Base-by-base conservation (phyloP, 371 early-diverging fungal genomes). In the Basidiobolus meristosporus region DNA sequence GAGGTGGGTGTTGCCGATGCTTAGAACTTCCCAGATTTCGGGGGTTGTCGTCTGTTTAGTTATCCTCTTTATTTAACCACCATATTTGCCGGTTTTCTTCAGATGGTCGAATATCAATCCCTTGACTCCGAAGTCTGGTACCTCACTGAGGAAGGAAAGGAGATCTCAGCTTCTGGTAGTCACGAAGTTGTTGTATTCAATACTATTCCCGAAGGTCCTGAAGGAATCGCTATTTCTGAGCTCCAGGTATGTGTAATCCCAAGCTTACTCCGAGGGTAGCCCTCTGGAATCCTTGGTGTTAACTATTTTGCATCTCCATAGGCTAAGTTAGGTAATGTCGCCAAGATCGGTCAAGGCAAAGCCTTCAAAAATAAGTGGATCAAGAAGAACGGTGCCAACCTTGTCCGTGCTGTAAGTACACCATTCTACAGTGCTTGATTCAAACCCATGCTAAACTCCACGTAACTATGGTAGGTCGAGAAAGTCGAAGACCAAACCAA, bases 341-440 rank as follows among this genome's bases (percentile, higher is more conserved):
- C 86, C 47, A 87, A 80, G 58, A 72, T 90, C 47, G 97, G 97
- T 29, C 90, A 90, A 60, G 90, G 88, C 40, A 82, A 79, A 53
- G 91, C 91, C 23, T 81, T 96, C 64, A 84, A 86, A 60, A 86
- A 90, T 71, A 91, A 89, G 62, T 96, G 97, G 97, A 77, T 96
- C 52, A 67, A 70, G 44, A 91, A 91, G 62, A 68, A 68, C 39
- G 79, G 74, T 7, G 52, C 50, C 43, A 80, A 70, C 42, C 61
- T 76, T n/a, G 48, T 60, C 37, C 73, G 77, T 39, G 40, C 56
- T 31, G 57, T 57, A 49, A 35, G 28, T 41, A 28, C 20, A 10
- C 17, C 3, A 11, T 32, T 42, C 17, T 1, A n/a, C 6, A 12
- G 5, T 39, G 14, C 12, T 33, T 14, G 10, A 31, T 35, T 39